Base-by-base conservation (phyloP, 495 filamentous ascomycete genomes). In the Penicillium maclennaniae region DNA sequence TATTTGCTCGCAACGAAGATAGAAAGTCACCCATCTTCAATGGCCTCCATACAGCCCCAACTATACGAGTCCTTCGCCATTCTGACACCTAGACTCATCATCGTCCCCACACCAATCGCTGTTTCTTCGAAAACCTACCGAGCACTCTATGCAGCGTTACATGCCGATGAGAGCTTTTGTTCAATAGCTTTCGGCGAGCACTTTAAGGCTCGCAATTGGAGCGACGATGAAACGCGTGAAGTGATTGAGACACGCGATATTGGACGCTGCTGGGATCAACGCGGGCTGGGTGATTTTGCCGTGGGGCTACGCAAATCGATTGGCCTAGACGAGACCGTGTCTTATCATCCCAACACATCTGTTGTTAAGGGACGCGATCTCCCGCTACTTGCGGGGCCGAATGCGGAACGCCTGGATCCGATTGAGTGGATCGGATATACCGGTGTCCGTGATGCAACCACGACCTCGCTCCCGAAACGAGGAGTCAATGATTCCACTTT, bases 361-460 rank as follows among this genome's bases (percentile, higher is more conserved):
- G 40, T 54, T 1, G 20, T 61, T 16, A 38, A 34, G 42, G 54
- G 25, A 14, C 4, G 40, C 5, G 34, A 54, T 0, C 56, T 53
- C 17, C 25, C 45, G 2, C 8, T 10, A 0, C 15, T 63, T 14
- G 20, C 38, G 0, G 49, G 56, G 2, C 6, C 21, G 7, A 27
- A 43, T 20, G 8, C 45, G 7, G 25, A 16, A 19, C 4, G 26
- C 9, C 47, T 65, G 1, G 19, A 49, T 15, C 23, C 48, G n/a
- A 46, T 55, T 4, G n/a, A 56, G 27, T 67, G 64, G 64, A 52
- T 61, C 9, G 64, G 62, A 15, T 67, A 67, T 55, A 54, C 62
- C n/a, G 62, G 62, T 21, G 36, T 67, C 14, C 64, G 62, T 6
- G 62, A 65, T 55, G 64, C 56, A 23, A 56, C 59, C 5, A 65